Evolutionary conservation across 805 yeast species (phyloP).

Genomic region (Ogataea nakhonphanomensis): DNA sequence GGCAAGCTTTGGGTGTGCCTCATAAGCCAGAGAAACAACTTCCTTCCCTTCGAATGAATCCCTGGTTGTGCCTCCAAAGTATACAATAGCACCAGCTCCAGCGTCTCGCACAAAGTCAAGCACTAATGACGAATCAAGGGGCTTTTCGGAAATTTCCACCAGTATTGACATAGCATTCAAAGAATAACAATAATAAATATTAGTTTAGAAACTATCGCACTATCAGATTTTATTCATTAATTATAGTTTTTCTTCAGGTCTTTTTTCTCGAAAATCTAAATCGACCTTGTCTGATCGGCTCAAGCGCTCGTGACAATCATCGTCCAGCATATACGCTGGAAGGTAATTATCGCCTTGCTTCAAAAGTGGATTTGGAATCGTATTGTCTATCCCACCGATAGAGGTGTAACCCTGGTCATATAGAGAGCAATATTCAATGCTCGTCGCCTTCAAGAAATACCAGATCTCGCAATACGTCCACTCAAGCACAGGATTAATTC

Average conservation of each 20-base stretch:
- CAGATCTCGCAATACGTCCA: conserved; percentile 86
- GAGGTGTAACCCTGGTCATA: conserved; percentile 89
- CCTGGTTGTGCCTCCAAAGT: conserved; percentile 50
- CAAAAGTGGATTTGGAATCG: conserved; percentile 68
- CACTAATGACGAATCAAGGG: conserved; percentile 20
- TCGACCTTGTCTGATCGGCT: conserved; percentile 27
- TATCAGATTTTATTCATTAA: background rate
- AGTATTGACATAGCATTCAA: conserved; percentile 2
- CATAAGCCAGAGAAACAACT: conserved; percentile 42
- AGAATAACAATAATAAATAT: background rate
- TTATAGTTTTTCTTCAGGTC: conserved; percentile 15
- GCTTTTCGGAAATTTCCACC: conserved; percentile 26
- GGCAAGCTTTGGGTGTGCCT: conserved; percentile 44
- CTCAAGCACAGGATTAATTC: conserved; percentile 84
- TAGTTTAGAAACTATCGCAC: too few relatives aligned
- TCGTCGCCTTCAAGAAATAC: conserved; percentile 64
- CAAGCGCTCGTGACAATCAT: conserved; percentile 56
- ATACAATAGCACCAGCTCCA: conserved; percentile 46
- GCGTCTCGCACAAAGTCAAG: conserved; percentile 40
- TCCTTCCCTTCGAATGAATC: conserved; percentile 39
- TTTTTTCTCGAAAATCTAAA: conserved; percentile 7
- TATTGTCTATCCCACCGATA: conserved; percentile 72
- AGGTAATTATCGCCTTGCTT: conserved; percentile 25
- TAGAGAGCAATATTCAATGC: conserved; percentile 67
- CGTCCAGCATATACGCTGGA: conserved; percentile 59